Evolutionary conservation across 2,329 filamentous ascomycete genomes (phyloP), one percentile per base, ranked within the genome.

Genomic region (Rutstroemia sp.): DNA sequence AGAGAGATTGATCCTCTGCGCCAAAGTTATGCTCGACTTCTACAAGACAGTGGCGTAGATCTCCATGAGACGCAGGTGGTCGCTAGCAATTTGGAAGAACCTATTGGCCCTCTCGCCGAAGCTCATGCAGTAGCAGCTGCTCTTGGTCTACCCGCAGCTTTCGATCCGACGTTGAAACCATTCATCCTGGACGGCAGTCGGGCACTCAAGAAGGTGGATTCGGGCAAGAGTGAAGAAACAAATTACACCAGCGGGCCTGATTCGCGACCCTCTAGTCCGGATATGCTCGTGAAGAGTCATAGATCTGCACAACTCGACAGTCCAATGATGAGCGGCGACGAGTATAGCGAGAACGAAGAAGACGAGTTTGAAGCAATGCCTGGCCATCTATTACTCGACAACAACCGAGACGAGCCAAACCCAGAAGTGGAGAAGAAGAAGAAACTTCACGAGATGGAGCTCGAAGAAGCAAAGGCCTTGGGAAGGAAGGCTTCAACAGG

Each of bases 51-150:
- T 49, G 78, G 67, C 4, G 56, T 69, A 19, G 58, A 60, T 9
- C 57, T 58, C 27, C 69, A 71, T 40, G 68, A 71, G 56, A 68
- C 67, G n/a, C 63, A 64, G n/a, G 48, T 49, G 7, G 57, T 58
- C 14, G 56, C 64, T 19, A 62, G 56, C 21, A 58, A 57, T 42
- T 63, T 68, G 27, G 67, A 68, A 51, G 60, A 58, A 19, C 48
- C 64, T 10, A 69, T 67, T 36, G 63, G 58, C 9, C 72, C 80
- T 2, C 82, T 84, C 61, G 80, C 83, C 59, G 83, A 87, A 68
- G 83, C 83, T 0, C 82, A 85, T 61, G 77, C 78, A 55, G 83
- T 87, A 6, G 83, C 83, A 46, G 77, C 80, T 59, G 83, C 82
- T 16, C 74, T 86, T 9, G 83, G 82, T 0, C 70, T 86, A 2